Percentiles rank a stretch among this genome's conserved stretches.
Conservation (phyloP, 2,329 filamentous ascomycete genomes). For the Colletotrichum brevisporum region DNA sequence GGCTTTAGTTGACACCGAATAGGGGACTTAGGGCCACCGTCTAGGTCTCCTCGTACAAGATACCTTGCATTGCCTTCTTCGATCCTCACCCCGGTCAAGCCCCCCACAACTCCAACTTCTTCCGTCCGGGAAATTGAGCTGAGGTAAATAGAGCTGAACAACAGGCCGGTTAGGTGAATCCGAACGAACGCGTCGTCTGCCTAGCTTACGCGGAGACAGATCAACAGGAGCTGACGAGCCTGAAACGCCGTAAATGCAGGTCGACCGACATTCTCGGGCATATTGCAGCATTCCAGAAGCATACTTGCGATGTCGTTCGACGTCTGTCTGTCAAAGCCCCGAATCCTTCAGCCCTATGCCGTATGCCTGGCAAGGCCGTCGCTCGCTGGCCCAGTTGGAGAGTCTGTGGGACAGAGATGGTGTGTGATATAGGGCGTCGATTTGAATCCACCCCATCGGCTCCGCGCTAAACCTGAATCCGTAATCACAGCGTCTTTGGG, state of each 20-base stretch:
- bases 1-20: too few species aligned
- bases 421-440: background rate
- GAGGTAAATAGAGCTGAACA: conserved; percentile 1
- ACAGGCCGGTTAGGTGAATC: background rate
- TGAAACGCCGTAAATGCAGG: conserved; percentile 3
- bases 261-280: background rate
- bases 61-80: background rate
- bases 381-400: conserved; percentile 10
- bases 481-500: conserved; percentile 16
- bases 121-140: conserved; percentile 1
- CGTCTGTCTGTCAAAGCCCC: conserved; percentile 16
- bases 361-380: conserved; percentile 2
- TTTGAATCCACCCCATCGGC: conserved; percentile 31
- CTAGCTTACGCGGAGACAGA: background rate
- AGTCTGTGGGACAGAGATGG: conserved; percentile 15
- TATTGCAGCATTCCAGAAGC: conserved; percentile 4
- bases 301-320: conserved; percentile 22
- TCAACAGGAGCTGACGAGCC: background rate
- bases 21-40: too few species aligned
- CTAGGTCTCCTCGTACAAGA: background rate
- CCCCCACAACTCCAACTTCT: conserved; percentile 14
- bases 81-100: conserved; percentile 3
- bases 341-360: conserved; percentile 39
- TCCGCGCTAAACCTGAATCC: conserved; percentile 27
- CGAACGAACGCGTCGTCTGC: background rate